A percentile compares a stretch with the other conserved stretches of the same genome.
Evolutionary conservation across 2,329 filamentous ascomycete genomes (phyloP).

Genomic region (Sphaceloma murrayae): DNA sequence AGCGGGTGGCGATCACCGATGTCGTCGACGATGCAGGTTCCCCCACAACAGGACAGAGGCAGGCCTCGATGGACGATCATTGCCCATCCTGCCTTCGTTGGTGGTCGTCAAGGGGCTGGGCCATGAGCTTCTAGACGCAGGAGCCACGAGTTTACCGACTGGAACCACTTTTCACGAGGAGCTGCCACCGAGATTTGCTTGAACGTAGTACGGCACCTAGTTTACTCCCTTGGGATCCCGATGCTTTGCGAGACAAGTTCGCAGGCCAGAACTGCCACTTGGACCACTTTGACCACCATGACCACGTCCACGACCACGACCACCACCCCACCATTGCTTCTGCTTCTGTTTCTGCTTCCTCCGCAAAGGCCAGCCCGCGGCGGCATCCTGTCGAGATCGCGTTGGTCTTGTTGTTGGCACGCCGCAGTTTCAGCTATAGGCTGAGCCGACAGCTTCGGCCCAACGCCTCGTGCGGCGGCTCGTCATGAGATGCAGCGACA

Average conservation of each 20-base stretch:
- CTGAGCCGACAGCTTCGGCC: constrained; percentile 7
- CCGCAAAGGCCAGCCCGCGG: too few relatives aligned
- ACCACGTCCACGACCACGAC: not conserved
- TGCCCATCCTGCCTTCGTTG: not conserved
- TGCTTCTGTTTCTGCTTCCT: too few relatives aligned
- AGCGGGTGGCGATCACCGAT: constrained; percentile 7
- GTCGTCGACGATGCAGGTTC: not conserved
- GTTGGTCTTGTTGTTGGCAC: constrained; percentile 2
- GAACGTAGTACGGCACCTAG: too few relatives aligned
- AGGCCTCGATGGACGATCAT: constrained; percentile 8
- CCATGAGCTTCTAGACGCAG: not conserved
- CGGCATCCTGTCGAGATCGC: too few relatives aligned
- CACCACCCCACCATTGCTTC: not conserved
- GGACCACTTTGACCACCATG: not conserved
- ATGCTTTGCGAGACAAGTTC: too few relatives aligned
- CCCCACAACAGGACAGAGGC: not conserved
- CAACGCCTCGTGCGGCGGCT: constrained; percentile 13
- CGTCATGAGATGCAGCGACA: constrained; percentile 11
- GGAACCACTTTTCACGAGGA: not conserved
- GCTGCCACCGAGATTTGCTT: not conserved
- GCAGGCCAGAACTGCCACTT: too few relatives aligned
- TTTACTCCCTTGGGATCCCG: too few relatives aligned
- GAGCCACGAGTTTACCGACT: constrained; percentile 10
- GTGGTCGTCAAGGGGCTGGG: constrained; percentile 8
- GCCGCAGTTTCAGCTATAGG: constrained; percentile 5